Conservation (phyloP, 2,329 filamentous ascomycete species). For the Talaromyces sp. region DNA sequence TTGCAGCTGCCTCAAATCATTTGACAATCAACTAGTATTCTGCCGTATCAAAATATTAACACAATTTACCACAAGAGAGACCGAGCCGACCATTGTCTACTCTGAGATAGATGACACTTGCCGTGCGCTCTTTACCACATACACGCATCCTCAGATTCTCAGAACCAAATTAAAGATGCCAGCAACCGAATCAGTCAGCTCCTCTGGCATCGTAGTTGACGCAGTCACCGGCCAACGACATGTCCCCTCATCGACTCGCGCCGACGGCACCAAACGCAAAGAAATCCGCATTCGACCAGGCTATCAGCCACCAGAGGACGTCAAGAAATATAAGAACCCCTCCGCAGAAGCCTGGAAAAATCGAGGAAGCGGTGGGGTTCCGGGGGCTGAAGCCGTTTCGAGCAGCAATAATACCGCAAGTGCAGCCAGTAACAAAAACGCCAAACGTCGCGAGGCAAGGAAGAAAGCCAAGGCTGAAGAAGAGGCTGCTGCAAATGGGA, state of each 20-base stretch:
- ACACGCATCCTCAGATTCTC: background rate
- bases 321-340: constrained; percentile 92
- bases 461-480: constrained; percentile 49
- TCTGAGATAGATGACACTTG: background rate
- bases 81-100: background rate
- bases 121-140: background rate
- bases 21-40: background rate
- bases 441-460: constrained; percentile 66
- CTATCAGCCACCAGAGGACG: constrained; percentile 89
- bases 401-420: constrained; percentile 46
- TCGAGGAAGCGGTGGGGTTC: constrained; percentile 57
- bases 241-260: constrained; percentile 78
- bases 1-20: background rate
- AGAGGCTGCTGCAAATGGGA: constrained; percentile 31
- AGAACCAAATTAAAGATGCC: constrained; percentile 41
- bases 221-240: constrained; percentile 71
- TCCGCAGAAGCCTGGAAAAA: constrained; percentile 80
- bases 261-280: constrained; percentile 86
- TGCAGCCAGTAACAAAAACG: constrained; percentile 71
- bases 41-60: background rate
- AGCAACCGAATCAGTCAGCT: constrained; percentile 31
- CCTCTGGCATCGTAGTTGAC: constrained; percentile 71
- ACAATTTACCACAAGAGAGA: background rate
- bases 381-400: constrained; percentile 60
- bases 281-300: constrained; percentile 92